Evolutionary conservation across 2,329 filamentous ascomycete species (phyloP).

Genomic region (Colletotrichum nymphaeae): DNA sequence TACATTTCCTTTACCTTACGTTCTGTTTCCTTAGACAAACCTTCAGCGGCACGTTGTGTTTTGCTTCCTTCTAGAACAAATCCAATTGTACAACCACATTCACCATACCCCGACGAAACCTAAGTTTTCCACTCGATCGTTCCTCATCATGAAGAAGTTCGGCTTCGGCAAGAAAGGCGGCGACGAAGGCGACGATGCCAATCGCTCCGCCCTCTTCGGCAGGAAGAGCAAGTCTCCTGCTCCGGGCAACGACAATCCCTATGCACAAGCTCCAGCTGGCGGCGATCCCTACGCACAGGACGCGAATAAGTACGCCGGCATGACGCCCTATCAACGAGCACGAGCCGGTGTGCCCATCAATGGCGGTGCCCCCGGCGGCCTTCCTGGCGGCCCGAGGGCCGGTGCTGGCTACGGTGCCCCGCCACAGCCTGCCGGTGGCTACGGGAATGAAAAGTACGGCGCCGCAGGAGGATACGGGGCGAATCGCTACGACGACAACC

Average conservation of each 20-base stretch:
- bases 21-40: conserved; percentile 1
- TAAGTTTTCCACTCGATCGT: conserved; percentile 3
- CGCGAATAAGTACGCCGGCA: conserved; percentile 54
- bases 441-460: conserved; percentile 65
- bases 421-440: conserved; percentile 53
- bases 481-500: conserved; percentile 62
- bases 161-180: conserved; percentile 69
- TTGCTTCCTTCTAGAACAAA: conserved; percentile 19
- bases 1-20: neutral
- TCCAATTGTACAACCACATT: neutral
- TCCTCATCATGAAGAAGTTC: conserved; percentile 67
- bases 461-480: conserved; percentile 62
- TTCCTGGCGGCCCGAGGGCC: conserved; percentile 49
- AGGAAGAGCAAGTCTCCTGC: conserved; percentile 63
- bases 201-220: conserved; percentile 63
- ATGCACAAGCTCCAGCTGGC: conserved; percentile 60
- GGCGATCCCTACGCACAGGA: conserved; percentile 66
- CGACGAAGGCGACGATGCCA: conserved; percentile 62
- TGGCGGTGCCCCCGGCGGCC: conserved; percentile 46
- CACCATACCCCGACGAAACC: neutral
- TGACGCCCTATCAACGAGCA: conserved; percentile 47
- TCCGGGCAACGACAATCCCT: conserved; percentile 65
- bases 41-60: conserved; percentile 27
- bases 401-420: conserved; percentile 40
- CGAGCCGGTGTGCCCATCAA: conserved; percentile 43